Evolutionary conservation across 2,329 filamentous ascomycete genomes (phyloP).

Genomic region (Epichloe brachyelytri): DNA sequence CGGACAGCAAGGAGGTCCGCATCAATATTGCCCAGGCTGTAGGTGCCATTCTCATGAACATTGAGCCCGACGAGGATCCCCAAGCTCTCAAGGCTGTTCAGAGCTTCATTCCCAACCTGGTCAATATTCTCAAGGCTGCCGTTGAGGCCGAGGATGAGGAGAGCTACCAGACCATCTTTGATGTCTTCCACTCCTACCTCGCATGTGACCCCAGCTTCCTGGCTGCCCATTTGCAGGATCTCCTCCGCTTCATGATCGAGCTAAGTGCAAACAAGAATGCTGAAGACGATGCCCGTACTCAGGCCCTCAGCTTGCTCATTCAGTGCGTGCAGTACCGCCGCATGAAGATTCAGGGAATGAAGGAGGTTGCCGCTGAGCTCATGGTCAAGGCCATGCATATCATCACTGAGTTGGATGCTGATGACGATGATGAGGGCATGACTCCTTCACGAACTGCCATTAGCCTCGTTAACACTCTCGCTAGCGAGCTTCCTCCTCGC

Average conservation of each 20-base stretch:
- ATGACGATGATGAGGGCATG: slow-evolving; percentile 61
- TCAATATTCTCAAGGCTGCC: slow-evolving; percentile 73
- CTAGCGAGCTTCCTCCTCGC: slow-evolving; percentile 77
- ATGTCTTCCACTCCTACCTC: slow-evolving; percentile 92
- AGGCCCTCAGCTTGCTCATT: slow-evolving; percentile 88
- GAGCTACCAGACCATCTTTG: slow-evolving; percentile 78
- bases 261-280: slow-evolving; percentile 63
- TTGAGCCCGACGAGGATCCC: slow-evolving; percentile 77
- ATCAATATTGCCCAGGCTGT: slow-evolving; percentile 90
- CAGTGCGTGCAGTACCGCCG: slow-evolving; percentile 85
- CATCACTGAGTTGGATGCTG: slow-evolving; percentile 73
- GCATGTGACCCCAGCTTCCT: slow-evolving; percentile 79
- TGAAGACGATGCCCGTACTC: slow-evolving; percentile 75
- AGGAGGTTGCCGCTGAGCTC: slow-evolving; percentile 69
- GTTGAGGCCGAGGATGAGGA: slow-evolving; percentile 76
- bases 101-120: slow-evolving; percentile 73
- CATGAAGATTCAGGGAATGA: slow-evolving; percentile 87
- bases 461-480: slow-evolving; percentile 76
- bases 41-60: slow-evolving; percentile 72
- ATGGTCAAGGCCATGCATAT: slow-evolving; percentile 83
- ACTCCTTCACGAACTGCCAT: slow-evolving; percentile 78
- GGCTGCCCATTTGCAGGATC: slow-evolving; percentile 73
- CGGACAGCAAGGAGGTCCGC: slow-evolving; percentile 81
- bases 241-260: slow-evolving; percentile 89
- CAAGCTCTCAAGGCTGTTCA: slow-evolving; percentile 64